A percentile compares a stretch with the other conserved stretches of the same genome.
Evolutionary conservation across 148 eudicot species (phyloP).

Genomic region (Chenopodium quinoa): DNA sequence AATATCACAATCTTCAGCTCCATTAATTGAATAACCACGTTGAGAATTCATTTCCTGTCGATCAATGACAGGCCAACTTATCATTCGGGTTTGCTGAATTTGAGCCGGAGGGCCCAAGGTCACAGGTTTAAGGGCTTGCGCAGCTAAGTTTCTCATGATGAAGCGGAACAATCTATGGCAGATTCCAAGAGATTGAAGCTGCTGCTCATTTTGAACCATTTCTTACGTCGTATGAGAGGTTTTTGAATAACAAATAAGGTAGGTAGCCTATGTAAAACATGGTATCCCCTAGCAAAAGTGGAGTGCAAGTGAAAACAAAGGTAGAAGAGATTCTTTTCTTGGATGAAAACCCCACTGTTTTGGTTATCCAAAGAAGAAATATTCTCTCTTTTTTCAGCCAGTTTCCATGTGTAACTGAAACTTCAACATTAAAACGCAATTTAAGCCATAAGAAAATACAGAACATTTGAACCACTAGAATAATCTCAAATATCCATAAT

Average conservation of each 20-base stretch:
- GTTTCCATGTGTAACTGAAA: constrained; percentile 1
- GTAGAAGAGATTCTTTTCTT: constrained; percentile 25
- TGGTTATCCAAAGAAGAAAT: constrained; percentile 10
- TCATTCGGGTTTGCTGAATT: neutral
- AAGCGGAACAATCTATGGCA: constrained; percentile 41
- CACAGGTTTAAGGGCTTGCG: constrained; percentile 45
- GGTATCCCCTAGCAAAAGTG: constrained; percentile 20
- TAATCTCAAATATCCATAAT: neutral
- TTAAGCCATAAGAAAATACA: constrained; percentile 3
- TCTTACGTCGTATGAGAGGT: constrained; percentile 7
- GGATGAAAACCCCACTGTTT: neutral
- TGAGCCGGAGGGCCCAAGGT: constrained; percentile 32
- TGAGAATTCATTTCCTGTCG: neutral
- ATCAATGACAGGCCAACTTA: neutral
- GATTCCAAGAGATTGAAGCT: constrained; percentile 34
- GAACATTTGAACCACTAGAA: constrained; percentile 3
- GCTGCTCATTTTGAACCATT: constrained; percentile 28
- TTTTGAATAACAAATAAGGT: constrained; percentile 5
- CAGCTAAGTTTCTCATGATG: constrained; percentile 37
- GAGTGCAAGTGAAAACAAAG: constrained; percentile 30
- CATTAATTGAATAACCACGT: neutral
- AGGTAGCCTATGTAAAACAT: constrained; percentile 8
- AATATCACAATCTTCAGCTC: constrained; percentile 5
- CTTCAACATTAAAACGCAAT: constrained; percentile 6
- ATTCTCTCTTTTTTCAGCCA: neutral